Evolutionary conservation across 2,329 filamentous ascomycete genomes (phyloP).

Genomic region (Setomelanomma holmii): DNA sequence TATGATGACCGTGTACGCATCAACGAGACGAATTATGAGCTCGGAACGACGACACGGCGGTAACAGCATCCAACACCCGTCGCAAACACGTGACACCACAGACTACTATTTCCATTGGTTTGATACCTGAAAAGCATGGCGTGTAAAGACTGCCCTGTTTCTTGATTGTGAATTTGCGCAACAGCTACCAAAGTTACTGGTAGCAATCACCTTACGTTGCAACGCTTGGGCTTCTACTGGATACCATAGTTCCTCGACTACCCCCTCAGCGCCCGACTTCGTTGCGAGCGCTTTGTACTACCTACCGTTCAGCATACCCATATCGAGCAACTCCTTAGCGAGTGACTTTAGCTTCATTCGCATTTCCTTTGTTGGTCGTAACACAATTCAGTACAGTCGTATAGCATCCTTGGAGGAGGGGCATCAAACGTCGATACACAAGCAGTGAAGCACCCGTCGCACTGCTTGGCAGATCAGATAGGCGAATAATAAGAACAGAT

Average conservation of each 20-base stretch:
- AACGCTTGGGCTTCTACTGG: neutral
- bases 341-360: constrained; percentile 12
- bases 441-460: constrained; percentile 1
- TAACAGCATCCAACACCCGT: no score
- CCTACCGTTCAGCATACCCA: constrained; percentile 22
- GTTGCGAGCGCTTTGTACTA: constrained; percentile 34
- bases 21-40: constrained; percentile 31
- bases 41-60: constrained; percentile 22
- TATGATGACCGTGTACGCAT: constrained; percentile 4
- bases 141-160: constrained; percentile 14
- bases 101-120: constrained; percentile 12
- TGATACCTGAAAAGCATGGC: constrained; percentile 29
- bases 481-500: constrained; percentile 16
- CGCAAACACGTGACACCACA: no score
- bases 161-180: constrained; percentile 3
- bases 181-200: no score
- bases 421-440: constrained; percentile 7
- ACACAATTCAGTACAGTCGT: constrained; percentile 11
- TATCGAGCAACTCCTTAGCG: constrained; percentile 20
- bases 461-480: constrained; percentile 14
- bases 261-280: constrained; percentile 24
- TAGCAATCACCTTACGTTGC: no score
- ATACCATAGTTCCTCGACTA: constrained; percentile 9
- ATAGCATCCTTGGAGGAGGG: constrained; percentile 4
- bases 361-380: constrained; percentile 22